phyloP scores from a whole-genome alignment of 179 eudicot genomes.

The Vitellaria paradoxa region DNA sequence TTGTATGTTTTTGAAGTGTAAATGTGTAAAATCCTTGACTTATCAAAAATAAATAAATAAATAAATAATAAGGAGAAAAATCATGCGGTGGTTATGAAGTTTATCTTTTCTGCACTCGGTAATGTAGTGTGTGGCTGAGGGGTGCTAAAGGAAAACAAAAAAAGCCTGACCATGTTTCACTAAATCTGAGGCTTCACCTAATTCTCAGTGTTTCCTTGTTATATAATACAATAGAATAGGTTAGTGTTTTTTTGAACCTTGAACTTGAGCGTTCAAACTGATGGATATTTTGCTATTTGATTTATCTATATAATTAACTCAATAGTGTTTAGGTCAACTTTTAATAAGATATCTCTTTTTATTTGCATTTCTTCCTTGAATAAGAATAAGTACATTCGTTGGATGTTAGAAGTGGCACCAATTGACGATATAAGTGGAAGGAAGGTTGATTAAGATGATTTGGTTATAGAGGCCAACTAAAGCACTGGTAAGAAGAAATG shows the following conservation, averaged over 20 bases:
- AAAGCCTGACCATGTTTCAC: too few species aligned
- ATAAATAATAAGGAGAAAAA: too few species aligned
- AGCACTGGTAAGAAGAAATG: background rate
- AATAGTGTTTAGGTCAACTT: too few species aligned
- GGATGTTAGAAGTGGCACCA: background rate
- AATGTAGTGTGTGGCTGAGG: too few species aligned
- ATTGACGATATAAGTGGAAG: background rate
- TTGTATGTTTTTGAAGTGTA: background rate
- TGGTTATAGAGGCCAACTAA: background rate
- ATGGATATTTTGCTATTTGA: conserved; percentile 3
- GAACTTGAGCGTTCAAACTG: background rate
- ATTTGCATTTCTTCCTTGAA: background rate
- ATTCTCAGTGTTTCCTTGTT: too few species aligned
- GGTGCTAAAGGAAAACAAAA: too few species aligned
- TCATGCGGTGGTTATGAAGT: too few species aligned
- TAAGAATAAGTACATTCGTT: background rate
- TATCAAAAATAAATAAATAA: too few species aligned
- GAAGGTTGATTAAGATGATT: background rate
- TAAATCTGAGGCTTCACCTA: too few species aligned
- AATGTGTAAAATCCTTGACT: background rate
- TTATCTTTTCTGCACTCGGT: too few species aligned
- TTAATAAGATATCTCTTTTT: background rate
- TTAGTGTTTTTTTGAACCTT: background rate
- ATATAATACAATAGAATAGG: background rate
- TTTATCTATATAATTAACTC: background rate